Evolutionary conservation across 352 stramenopile genomes (phyloP).

Genomic region (Blastocystis sp.): DNA sequence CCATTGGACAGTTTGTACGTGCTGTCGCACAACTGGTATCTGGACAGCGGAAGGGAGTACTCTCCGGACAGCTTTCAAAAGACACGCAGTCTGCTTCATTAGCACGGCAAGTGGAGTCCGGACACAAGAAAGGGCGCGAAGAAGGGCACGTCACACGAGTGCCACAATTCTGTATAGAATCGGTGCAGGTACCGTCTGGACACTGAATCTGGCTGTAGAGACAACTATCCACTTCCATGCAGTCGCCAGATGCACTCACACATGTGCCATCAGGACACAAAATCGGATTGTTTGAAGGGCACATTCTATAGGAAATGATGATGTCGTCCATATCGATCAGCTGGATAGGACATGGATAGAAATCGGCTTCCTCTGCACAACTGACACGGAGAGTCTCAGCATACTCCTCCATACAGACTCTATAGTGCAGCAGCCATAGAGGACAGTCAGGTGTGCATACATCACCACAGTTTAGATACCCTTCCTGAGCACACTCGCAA

Average conservation of each 20-base stretch:
- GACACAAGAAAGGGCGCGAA: background rate
- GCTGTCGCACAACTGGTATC: slow-evolving; percentile 27
- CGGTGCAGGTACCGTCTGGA: slow-evolving; percentile 18
- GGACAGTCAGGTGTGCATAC: background rate
- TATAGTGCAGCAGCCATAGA: background rate
- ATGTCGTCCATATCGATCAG: background rate
- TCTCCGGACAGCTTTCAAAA: background rate
- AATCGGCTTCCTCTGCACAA: background rate
- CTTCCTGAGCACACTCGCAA: background rate
- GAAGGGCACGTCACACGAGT: slow-evolving; percentile 20
- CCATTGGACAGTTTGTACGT: background rate
- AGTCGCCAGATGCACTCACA: background rate
- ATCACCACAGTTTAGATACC: background rate
- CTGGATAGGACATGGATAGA: slow-evolving; percentile 5
- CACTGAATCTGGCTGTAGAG: slow-evolving; percentile 16
- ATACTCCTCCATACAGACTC: background rate
- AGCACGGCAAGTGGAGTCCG: background rate
- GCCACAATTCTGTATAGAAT: background rate
- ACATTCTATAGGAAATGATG: background rate
- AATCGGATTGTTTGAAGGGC: background rate
- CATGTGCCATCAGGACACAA: background rate
- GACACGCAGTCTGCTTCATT: slow-evolving; percentile 24
- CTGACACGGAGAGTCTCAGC: background rate
- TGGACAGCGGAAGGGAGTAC: slow-evolving; percentile 56
- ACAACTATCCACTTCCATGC: background rate